phyloP scores from a whole-genome alignment of 176 grass and related monocot species.

The Oryza brachyantha region DNA sequence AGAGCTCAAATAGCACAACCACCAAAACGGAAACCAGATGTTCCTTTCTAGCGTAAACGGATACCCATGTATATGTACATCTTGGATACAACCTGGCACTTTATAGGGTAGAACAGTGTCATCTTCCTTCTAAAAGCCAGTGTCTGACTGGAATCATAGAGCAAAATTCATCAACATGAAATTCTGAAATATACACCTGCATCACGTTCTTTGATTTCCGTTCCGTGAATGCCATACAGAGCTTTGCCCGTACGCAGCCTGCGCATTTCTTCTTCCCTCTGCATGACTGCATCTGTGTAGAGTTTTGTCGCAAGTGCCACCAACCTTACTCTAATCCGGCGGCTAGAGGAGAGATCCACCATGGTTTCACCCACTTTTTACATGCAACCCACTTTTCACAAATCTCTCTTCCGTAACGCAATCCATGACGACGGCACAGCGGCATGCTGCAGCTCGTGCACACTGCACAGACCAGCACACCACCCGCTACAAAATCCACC shows the following conservation, averaged over 20 bases:
- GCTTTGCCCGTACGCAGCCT: too few species aligned
- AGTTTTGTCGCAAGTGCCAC: background rate
- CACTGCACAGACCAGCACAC: background rate
- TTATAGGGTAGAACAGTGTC: constrained; percentile 29
- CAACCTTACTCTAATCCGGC: background rate
- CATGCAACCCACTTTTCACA: background rate
- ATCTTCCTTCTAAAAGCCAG: too few species aligned
- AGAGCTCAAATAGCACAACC: constrained; percentile 16
- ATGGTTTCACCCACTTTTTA: background rate
- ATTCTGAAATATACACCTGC: background rate
- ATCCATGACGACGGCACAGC: background rate
- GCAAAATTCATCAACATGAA: background rate
- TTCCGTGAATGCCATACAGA: background rate
- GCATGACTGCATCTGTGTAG: too few species aligned
- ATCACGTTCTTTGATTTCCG: background rate
- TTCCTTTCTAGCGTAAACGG: background rate
- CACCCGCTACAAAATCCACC: background rate
- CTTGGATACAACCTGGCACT: background rate
- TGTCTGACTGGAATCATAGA: background rate
- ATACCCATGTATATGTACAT: constrained; percentile 5
- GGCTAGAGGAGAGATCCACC: background rate
- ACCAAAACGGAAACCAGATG: background rate
- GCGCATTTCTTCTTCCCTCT: too few species aligned
- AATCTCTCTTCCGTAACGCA: background rate
- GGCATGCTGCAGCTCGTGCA: too few species aligned